phyloP scores from a whole-genome alignment of 176 grass and related monocot genomes.

The Oryza brachyantha region DNA sequence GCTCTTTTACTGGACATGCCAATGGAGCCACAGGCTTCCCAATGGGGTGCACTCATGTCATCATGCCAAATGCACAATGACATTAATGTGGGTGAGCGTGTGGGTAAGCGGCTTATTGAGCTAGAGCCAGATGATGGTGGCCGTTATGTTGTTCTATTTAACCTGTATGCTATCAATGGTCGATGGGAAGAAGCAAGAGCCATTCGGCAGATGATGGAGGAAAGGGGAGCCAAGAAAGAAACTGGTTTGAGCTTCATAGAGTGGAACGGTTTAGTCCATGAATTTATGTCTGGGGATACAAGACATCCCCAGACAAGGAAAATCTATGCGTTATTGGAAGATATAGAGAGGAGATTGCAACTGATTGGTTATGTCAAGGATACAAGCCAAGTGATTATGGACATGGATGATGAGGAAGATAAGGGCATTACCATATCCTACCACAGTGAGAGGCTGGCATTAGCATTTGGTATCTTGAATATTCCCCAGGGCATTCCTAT shows the following conservation, averaged over 20 bases:
- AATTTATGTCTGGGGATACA: slow-evolving; percentile 22
- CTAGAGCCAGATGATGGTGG: slow-evolving; percentile 63
- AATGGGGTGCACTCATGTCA: slow-evolving; percentile 73
- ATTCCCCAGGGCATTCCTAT: slow-evolving; percentile 3
- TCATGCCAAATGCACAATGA: slow-evolving; percentile 50
- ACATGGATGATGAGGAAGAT: slow-evolving; percentile 39
- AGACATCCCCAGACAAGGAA: slow-evolving; percentile 14
- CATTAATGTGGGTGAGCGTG: slow-evolving; percentile 41
- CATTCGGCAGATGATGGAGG: slow-evolving; percentile 46
- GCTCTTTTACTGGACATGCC: slow-evolving; percentile 57
- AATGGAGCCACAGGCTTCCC: slow-evolving; percentile 59
- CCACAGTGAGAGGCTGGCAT: slow-evolving; percentile 32
- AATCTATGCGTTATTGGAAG: slow-evolving; percentile 29
- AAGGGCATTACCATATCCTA: slow-evolving; percentile 35
- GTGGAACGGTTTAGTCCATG: slow-evolving; percentile 40
- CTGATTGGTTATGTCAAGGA: slow-evolving; percentile 38
- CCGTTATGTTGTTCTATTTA: slow-evolving; percentile 55
- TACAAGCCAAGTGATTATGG: slow-evolving; percentile 27
- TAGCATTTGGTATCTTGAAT: slow-evolving; percentile 46
- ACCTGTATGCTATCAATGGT: slow-evolving; percentile 55
- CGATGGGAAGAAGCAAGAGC: slow-evolving; percentile 45
- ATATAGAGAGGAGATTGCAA: slow-evolving; percentile 26
- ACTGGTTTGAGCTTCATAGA: slow-evolving; percentile 53
- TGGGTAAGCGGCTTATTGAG: slow-evolving; percentile 56
- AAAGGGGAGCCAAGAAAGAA: slow-evolving; percentile 50